A percentile compares a stretch with the other conserved stretches of the same genome.
Evolutionary conservation across 352 stramenopile species (phyloP).

Genomic region (Plasmopara halstedii): DNA sequence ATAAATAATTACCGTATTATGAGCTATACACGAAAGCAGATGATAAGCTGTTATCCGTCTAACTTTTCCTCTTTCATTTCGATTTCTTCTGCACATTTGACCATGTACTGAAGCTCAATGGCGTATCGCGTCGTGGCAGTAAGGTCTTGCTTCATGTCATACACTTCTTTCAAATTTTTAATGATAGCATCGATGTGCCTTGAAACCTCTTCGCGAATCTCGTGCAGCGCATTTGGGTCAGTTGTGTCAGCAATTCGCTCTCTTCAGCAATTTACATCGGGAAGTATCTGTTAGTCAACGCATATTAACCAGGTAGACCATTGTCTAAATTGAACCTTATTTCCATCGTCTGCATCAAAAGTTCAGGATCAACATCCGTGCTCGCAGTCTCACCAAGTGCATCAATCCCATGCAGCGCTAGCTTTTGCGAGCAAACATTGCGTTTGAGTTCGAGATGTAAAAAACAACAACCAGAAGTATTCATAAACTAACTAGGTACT

Average conservation of each 20-base stretch:
- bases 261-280: no score
- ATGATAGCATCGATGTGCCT: conserved; percentile 69
- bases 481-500: conserved; percentile 55
- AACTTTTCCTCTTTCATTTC: conserved; percentile 67
- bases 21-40: background rate
- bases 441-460: background rate
- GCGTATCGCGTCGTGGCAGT: conserved; percentile 63
- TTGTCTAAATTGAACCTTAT: conserved; percentile 35
- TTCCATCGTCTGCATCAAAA: conserved; percentile 84
- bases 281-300: no score
- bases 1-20: no score
- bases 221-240: conserved; percentile 38
- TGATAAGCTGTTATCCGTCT: conserved; percentile 29
- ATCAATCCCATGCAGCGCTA: conserved; percentile 76
- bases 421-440: conserved; percentile 21
- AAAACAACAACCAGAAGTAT: background rate
- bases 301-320: background rate
- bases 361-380: conserved; percentile 59
- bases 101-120: conserved; percentile 81
- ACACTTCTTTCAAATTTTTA: conserved; percentile 60
- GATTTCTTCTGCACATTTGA: conserved; percentile 80
- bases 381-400: conserved; percentile 67
- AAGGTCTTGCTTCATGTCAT: conserved; percentile 67
- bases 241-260: conserved; percentile 64
- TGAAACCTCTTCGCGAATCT: conserved; percentile 55